Base-by-base conservation (phyloP, 306 rosid species). In the Cajanus cajan region DNA sequence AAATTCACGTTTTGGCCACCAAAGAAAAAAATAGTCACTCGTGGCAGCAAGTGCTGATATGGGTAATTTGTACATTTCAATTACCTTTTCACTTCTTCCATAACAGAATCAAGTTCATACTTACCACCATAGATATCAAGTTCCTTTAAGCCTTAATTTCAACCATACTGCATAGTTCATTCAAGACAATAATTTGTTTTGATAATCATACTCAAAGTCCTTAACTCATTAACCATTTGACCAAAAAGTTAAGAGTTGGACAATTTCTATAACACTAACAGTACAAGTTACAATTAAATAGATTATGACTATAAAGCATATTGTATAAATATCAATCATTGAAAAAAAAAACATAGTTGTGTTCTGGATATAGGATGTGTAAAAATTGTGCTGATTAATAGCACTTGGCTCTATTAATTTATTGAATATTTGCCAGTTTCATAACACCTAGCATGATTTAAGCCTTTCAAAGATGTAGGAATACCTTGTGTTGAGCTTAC, bases 401-500 rank as follows among this genome's bases (percentile, higher is more conserved):
- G n/a, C n/a, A n/a, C n/a, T n/a, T n/a, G n/a, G n/a, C n/a, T 88
- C 85, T 39, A 64, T 71, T 77, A 61, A 70, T 74, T 83, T 45
- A 84, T 78, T 78, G 83, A 90, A 85, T 65, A 84, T 85, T 86
- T 85, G 6, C 79, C 81, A 47, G 80, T 59, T 78, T 74, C 88
- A 80, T 83, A 65, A 43, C 43, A 78, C 31, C 76, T 82, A 76
- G 43, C 87, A 77, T 85, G 87, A 67, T 83, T 87, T 58, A 64
- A 66, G 75, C 33, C 88, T 82, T 65, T 87, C 71, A 68, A 85
- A 71, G 83, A 83, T 74, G 73, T 34, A 81, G 87, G 83, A 70
- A 80, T 74, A 85, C 89, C 94, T 87, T 88, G 97, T 57, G 66
- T 81, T 33, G 89, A 83, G 89, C 82, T 81, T 63, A 84, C 73